Conservation (phyloP, 139 green algal species). For the Deuterostichococcus epilithicus region DNA sequence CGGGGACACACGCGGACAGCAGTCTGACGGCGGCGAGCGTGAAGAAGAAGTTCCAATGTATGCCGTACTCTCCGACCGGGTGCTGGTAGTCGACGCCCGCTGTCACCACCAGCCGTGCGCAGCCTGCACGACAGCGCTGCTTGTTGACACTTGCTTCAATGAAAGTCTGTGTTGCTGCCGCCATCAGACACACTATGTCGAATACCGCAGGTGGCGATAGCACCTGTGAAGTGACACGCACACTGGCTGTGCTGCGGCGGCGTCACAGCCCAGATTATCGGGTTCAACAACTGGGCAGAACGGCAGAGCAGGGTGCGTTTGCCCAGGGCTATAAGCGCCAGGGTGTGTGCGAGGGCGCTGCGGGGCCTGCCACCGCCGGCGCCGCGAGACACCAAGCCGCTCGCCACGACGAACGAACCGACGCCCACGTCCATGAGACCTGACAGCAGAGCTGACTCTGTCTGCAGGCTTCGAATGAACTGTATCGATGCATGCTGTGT, state of each 20-base stretch:
- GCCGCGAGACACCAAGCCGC: slow-evolving; percentile 30
- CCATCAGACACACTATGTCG: no score
- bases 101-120: slow-evolving; percentile 39
- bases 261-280: no score
- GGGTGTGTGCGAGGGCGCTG: not conserved
- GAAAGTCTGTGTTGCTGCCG: no score
- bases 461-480: no score
- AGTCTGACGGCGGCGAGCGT: slow-evolving; percentile 70
- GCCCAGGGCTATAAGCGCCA: not conserved
- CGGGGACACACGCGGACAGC: not conserved
- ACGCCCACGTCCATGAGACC: slow-evolving; percentile 88
- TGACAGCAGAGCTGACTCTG: no score
- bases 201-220: no score
- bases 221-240: no score
- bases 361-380: not conserved
- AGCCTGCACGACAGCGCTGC: slow-evolving; percentile 18
- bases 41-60: slow-evolving; percentile 97
- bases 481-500: no score
- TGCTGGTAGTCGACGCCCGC: slow-evolving; percentile 64
- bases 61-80: slow-evolving; percentile 84
- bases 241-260: no score
- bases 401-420: slow-evolving; percentile 71
- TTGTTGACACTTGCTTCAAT: no score
- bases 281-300: not conserved
- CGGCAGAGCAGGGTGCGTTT: slow-evolving; percentile 5